Conservation (phyloP, 75 land plant genomes). For the Pinus taeda region DNA sequence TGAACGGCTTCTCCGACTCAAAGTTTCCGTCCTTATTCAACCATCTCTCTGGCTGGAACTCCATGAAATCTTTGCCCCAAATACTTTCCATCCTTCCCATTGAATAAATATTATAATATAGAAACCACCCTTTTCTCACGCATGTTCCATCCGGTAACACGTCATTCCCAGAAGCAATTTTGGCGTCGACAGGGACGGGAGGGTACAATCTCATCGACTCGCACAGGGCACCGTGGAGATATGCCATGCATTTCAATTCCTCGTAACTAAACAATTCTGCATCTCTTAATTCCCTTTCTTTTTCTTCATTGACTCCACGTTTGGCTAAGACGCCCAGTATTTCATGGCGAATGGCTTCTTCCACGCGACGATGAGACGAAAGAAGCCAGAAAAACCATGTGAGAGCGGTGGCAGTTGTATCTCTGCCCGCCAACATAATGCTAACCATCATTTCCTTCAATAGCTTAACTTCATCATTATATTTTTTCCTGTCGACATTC, state of each 20-base stretch:
- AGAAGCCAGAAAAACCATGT: constrained; percentile 35
- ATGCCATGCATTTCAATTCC: constrained; percentile 18
- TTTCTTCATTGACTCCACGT: neutral
- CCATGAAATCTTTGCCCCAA: constrained; percentile 50
- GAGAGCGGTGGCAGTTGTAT: constrained; percentile 15
- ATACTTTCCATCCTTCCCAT: constrained; percentile 37
- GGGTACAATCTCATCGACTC: constrained; percentile 45
- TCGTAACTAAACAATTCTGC: neutral
- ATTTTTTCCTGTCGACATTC: neutral
- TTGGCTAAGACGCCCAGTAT: neutral
- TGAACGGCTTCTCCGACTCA: constrained; percentile 17
- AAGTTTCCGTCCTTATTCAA: constrained; percentile 7
- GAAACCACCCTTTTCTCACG: neutral
- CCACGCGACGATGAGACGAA: constrained; percentile 18
- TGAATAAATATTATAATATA: constrained; percentile 1
- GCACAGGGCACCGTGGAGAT: constrained; percentile 38
- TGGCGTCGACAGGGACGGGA: constrained; percentile 21
- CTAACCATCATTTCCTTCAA: constrained; percentile 21
- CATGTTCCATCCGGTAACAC: constrained; percentile 8
- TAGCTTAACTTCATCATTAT: neutral
- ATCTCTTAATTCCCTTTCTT: no score
- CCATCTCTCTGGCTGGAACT: constrained; percentile 66
- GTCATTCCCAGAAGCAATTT: neutral
- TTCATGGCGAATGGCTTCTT: constrained; percentile 13
- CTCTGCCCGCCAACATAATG: constrained; percentile 32